These are phyloP conservation scores for Diaporthe eres DNA, from an alignment of 2,329 filamentous ascomycete genomes.

Conservation along the genomic window DNA sequence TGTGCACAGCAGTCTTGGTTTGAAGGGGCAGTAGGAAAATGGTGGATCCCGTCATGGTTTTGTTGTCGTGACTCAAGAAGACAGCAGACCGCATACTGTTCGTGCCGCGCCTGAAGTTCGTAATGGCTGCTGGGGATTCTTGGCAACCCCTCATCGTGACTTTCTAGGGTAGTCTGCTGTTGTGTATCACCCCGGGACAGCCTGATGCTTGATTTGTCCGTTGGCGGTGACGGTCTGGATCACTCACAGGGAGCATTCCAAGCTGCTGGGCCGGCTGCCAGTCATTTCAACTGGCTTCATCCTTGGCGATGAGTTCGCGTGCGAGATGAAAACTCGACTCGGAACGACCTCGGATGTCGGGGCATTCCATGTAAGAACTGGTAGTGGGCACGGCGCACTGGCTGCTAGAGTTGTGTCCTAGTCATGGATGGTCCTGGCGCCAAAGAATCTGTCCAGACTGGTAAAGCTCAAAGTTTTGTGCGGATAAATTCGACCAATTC, in stretches of 20 bases:
- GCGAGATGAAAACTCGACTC: constrained; percentile 20
- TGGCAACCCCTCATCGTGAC: constrained; percentile 12
- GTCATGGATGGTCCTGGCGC: constrained; percentile 27
- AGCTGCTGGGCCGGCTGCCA: background rate
- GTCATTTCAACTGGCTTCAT: constrained; percentile 1
- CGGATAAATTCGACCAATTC: constrained; percentile 22
- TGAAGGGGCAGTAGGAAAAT: background rate
- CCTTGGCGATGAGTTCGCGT: background rate
- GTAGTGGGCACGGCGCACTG: background rate
- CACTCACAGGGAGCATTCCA: background rate
- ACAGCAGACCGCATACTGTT: background rate
- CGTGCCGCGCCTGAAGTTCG: background rate
- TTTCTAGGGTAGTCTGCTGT: background rate
- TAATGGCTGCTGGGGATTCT: background rate
- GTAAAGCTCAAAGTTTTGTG: constrained; percentile 13
- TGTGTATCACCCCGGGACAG: background rate
- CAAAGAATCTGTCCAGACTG: background rate
- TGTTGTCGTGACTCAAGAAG: background rate
- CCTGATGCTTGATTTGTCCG: background rate
- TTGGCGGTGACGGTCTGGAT: background rate
- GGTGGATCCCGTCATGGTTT: background rate
- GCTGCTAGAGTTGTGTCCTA: background rate
- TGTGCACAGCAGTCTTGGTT: background rate
- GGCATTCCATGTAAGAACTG: constrained; percentile 1
- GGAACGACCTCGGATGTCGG: constrained; percentile 21